Conservation (phyloP, 1,284 basidiomycete species). For the Blastosporella zonata region DNA sequence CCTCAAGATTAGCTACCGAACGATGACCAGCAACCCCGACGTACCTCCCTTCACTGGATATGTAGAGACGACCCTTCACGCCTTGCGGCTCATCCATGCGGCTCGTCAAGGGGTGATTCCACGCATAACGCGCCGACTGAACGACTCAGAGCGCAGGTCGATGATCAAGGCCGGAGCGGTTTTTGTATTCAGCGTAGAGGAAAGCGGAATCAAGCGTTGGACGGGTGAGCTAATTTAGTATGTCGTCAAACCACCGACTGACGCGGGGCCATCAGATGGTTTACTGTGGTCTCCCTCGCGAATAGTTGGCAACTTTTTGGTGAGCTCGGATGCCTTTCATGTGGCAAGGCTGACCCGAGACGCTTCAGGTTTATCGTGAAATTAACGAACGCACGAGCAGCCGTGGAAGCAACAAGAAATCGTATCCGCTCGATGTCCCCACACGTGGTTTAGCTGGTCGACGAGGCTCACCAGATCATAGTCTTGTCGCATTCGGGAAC, state of each 20-base stretch:
- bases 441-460: constrained; percentile 30
- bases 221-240: constrained; percentile 42
- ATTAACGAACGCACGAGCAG: constrained; percentile 60
- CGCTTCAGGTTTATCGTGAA: constrained; percentile 65
- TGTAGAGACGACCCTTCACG: constrained; percentile 76
- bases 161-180: constrained; percentile 80
- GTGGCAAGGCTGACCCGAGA: constrained; percentile 7
- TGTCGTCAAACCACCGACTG: constrained; percentile 13
- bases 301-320: constrained; percentile 79
- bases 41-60: constrained; percentile 63
- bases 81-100: constrained; percentile 75
- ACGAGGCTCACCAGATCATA: constrained; percentile 38
- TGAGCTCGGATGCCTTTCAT: constrained; percentile 30
- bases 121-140: constrained; percentile 73
- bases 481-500: constrained; percentile 33
- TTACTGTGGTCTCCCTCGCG: constrained; percentile 79
- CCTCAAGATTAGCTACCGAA: constrained; percentile 42
- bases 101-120: constrained; percentile 71
- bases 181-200: constrained; percentile 80
- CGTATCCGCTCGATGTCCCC: constrained; percentile 39
- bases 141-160: constrained; percentile 68
- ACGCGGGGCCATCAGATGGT: constrained; percentile 47
- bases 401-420: constrained; percentile 44
- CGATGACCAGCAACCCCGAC: constrained; percentile 45
- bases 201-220: constrained; percentile 84